Conservation (phyloP, 768 basidiomycete species). For the Trametes punicea region DNA sequence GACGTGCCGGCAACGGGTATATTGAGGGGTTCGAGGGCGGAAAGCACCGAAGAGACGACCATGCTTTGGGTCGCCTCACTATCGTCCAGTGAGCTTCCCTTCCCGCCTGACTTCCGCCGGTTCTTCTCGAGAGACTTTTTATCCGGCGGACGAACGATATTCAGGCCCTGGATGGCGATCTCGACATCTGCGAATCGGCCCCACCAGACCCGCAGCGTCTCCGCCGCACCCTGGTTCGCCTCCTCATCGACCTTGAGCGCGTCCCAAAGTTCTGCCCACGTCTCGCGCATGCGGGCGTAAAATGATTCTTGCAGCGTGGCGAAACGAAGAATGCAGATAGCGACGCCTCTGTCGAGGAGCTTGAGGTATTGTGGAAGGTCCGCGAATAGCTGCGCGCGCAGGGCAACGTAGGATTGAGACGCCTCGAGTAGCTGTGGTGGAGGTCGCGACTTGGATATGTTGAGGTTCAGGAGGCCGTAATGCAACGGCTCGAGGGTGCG, state of each 20-base stretch:
- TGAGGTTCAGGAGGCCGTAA: constrained; percentile 63
- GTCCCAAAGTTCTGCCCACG: constrained; percentile 85
- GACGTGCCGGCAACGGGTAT: constrained; percentile 13
- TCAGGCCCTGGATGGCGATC: constrained; percentile 38
- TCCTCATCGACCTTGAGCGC: constrained; percentile 39
- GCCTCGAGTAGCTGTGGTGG: constrained; percentile 66
- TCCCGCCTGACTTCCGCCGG: constrained; percentile 10
- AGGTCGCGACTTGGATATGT: constrained; percentile 61
- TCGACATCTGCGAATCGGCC: constrained; percentile 68
- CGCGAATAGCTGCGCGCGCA: constrained; percentile 64
- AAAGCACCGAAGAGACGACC: constrained; percentile 20
- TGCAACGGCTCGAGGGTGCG: constrained; percentile 70
- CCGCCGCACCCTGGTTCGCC: constrained; percentile 56
- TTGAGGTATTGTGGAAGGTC: constrained; percentile 67
- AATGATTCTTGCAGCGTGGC: constrained; percentile 56
- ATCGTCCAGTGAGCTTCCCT: constrained; percentile 9
- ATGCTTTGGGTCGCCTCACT: constrained; percentile 16
- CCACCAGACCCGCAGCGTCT: constrained; percentile 73
- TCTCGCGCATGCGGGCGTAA: constrained; percentile 55
- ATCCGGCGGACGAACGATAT: constrained; percentile 36
- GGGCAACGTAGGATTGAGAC: constrained; percentile 72
- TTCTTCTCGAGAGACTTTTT: constrained; percentile 22
- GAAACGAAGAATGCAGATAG: constrained; percentile 47
- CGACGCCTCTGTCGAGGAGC: constrained; percentile 59
- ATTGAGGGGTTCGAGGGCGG: constrained; percentile 21